Percentiles rank a stretch among this genome's conserved stretches.
Conservation (phyloP, 164 flowering plant species). For the Liriodendron chinense region DNA sequence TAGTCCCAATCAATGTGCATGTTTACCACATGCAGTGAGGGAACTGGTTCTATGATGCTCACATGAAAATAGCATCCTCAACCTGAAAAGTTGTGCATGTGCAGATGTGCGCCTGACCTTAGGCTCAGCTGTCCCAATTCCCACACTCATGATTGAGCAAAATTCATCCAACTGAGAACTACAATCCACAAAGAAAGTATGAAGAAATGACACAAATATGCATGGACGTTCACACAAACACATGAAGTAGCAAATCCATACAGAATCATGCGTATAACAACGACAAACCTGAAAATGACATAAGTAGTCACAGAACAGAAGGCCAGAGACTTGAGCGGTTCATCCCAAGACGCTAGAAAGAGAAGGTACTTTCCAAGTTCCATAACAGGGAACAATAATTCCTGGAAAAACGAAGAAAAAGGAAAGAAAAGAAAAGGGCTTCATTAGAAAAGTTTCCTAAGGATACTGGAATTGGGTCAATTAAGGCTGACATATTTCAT, state of each 20-base stretch:
- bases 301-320: conserved; percentile 54
- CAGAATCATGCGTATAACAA: neutral
- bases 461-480: no score
- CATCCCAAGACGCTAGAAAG: conserved; percentile 70
- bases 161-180: neutral
- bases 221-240: neutral
- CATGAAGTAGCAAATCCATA: neutral
- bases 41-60: neutral
- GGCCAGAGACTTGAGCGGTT: conserved; percentile 59
- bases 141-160: neutral
- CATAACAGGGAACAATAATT: conserved; percentile 62
- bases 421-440: neutral
- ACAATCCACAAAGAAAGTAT: neutral
- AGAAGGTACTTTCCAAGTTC: conserved; percentile 56
- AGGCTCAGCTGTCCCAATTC: neutral
- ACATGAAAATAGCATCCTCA: neutral
- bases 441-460: neutral
- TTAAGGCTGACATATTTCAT: no score
- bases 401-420: conserved; percentile 48
- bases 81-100: neutral
- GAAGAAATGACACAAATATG: neutral
- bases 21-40: neutral
- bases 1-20: neutral
- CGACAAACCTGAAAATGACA: conserved; percentile 58
- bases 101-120: neutral